Percentiles rank a stretch among this genome's conserved stretches.
These are phyloP conservation scores for Russula olivacea DNA, from an alignment of 768 basidiomycete species.

Conservation along the genomic window DNA sequence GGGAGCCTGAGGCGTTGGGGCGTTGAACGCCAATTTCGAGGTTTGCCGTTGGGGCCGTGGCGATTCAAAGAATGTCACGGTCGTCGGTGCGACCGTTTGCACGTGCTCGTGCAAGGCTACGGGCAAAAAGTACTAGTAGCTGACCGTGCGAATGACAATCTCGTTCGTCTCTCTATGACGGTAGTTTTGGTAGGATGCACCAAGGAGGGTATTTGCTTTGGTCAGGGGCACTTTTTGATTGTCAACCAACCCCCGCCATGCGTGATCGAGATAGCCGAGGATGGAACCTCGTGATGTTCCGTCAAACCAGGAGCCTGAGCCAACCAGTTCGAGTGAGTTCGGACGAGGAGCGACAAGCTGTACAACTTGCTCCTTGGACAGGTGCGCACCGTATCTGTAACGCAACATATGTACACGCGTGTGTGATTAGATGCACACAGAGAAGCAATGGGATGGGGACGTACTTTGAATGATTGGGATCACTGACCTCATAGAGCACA, in stretches of 20 bases:
- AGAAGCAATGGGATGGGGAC: not conserved
- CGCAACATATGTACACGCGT: not conserved
- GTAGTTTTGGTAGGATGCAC: constrained; percentile 50
- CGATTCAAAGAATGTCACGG: constrained; percentile 61
- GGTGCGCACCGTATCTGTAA: constrained; percentile 51
- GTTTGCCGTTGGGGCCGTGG: constrained; percentile 48
- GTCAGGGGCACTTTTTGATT: constrained; percentile 44
- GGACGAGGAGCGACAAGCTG: constrained; percentile 49
- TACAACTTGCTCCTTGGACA: constrained; percentile 53
- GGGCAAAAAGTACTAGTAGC: constrained; percentile 50
- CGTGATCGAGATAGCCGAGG: constrained; percentile 36
- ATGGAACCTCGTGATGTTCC: constrained; percentile 42
- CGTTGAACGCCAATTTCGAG: constrained; percentile 48
- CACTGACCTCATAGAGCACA: constrained; percentile 23
- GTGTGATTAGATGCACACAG: not conserved
- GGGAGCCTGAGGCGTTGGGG: constrained; percentile 33
- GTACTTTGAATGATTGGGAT: constrained; percentile 16
- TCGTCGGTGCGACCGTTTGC: constrained; percentile 49
- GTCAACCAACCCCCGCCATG: constrained; percentile 54
- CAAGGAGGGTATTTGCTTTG: constrained; percentile 58
- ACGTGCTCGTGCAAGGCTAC: constrained; percentile 48
- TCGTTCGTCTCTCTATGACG: constrained; percentile 44
- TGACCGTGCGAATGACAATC: constrained; percentile 48
- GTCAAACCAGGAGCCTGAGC: constrained; percentile 50
- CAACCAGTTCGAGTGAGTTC: constrained; percentile 46